These are phyloP conservation scores for Suillus spraguei DNA, from an alignment of 768 basidiomycete genomes.

Conservation along the genomic window DNA sequence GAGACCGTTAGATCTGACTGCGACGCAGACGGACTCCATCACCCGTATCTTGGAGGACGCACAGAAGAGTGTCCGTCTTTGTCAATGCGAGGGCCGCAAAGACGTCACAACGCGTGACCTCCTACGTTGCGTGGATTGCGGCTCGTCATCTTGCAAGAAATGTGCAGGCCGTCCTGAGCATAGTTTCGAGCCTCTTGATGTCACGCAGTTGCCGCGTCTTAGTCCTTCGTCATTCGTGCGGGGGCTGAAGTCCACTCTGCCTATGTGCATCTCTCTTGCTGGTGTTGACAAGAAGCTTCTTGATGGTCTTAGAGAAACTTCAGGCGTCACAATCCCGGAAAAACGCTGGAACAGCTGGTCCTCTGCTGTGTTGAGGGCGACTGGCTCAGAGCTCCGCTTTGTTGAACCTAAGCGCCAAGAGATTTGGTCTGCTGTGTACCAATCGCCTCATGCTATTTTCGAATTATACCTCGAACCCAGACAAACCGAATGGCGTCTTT, in stretches of 20 bases:
- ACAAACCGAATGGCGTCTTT: slow-evolving; percentile 87
- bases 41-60: slow-evolving; percentile 64
- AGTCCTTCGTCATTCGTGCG: slow-evolving; percentile 75
- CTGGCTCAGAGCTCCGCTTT: slow-evolving; percentile 72
- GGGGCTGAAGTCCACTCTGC: slow-evolving; percentile 76
- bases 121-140: slow-evolving; percentile 75
- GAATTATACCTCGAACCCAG: slow-evolving; percentile 78
- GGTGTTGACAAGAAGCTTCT: slow-evolving; percentile 54
- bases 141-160: slow-evolving; percentile 76
- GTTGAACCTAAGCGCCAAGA: slow-evolving; percentile 86
- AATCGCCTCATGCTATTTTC: slow-evolving; percentile 67
- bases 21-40: slow-evolving; percentile 49
- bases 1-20: slow-evolving; percentile 70
- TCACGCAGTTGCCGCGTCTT: slow-evolving; percentile 56
- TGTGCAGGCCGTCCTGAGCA: slow-evolving; percentile 94
- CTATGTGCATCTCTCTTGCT: slow-evolving; percentile 78
- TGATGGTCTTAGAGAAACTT: slow-evolving; percentile 45
- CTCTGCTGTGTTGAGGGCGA: slow-evolving; percentile 62
- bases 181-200: slow-evolving; percentile 60
- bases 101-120: slow-evolving; percentile 71
- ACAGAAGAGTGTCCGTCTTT: slow-evolving; percentile 72
- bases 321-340: slow-evolving; percentile 46
- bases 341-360: slow-evolving; percentile 72
- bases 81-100: slow-evolving; percentile 87
- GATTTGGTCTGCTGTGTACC: slow-evolving; percentile 82